Conservation (phyloP, 169 alveolate species). For the Plasmodium cynomolgi region DNA sequence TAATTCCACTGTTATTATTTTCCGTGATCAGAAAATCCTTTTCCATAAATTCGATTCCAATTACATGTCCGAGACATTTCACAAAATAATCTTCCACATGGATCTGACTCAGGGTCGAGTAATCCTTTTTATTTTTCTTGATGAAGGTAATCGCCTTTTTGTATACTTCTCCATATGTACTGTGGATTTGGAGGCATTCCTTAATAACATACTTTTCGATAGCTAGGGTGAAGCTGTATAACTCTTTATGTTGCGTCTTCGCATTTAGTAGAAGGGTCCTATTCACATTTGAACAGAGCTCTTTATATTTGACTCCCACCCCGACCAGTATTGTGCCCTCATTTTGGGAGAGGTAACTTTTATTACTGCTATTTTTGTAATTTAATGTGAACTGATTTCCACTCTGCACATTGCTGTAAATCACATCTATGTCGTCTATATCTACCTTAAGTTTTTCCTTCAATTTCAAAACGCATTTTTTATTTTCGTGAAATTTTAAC, state of each 20-base stretch:
- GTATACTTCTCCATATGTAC: constrained; percentile 78
- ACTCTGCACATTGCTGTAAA: constrained; percentile 86
- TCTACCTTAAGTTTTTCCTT: constrained; percentile 79
- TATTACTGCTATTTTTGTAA: constrained; percentile 81
- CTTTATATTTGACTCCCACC: constrained; percentile 83
- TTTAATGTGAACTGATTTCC: constrained; percentile 79
- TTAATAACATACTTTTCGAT: constrained; percentile 79
- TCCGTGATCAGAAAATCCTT: constrained; percentile 75
- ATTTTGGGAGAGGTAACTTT: constrained; percentile 79
- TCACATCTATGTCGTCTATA: constrained; percentile 81
- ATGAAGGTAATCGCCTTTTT: constrained; percentile 77
- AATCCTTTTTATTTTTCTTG: constrained; percentile 57
- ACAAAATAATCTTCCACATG: constrained; percentile 81
- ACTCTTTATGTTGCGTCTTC: constrained; percentile 81
- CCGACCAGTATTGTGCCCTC: constrained; percentile 85
- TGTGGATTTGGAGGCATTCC: constrained; percentile 75
- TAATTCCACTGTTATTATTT: constrained; percentile 49
- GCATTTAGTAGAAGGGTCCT: constrained; percentile 85
- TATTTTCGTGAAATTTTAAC: constrained; percentile 77
- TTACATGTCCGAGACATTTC: constrained; percentile 87
- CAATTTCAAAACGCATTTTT: constrained; percentile 79
- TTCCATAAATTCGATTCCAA: constrained; percentile 91
- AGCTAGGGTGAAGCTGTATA: constrained; percentile 77
- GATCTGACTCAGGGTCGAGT: background rate
- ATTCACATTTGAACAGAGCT: constrained; percentile 82